phyloP scores from a whole-genome alignment of 2,329 filamentous ascomycete genomes.

The Coleophoma eucalyptorum region DNA sequence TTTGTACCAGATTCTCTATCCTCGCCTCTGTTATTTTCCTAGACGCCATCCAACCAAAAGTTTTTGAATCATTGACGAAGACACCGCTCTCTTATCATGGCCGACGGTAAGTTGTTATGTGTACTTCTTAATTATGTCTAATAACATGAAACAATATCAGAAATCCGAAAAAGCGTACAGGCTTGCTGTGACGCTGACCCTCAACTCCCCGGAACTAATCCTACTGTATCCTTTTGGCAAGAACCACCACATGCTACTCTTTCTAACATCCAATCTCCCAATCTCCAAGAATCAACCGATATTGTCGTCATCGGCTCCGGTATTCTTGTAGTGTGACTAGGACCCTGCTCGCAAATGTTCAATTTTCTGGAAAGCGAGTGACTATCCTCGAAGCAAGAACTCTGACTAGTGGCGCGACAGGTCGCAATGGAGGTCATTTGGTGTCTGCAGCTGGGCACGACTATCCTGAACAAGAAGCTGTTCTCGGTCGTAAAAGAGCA shows the following conservation, averaged over 20 bases:
- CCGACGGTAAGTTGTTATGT: too few species aligned
- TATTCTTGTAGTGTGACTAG: conserved; percentile 41
- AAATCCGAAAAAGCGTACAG: too few species aligned
- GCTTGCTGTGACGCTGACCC: conserved; percentile 30
- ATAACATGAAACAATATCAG: too few species aligned
- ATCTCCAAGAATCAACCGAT: conserved; percentile 37
- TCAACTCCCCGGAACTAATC: conserved; percentile 35
- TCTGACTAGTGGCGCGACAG: conserved; percentile 48
- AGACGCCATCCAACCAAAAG: too few species aligned
- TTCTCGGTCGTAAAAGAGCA: conserved; percentile 29
- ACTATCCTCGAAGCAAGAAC: conserved; percentile 46
- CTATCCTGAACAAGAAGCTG: conserved; percentile 31
- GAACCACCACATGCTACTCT: conserved; percentile 38
- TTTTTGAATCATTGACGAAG: too few species aligned
- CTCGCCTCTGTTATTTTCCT: too few species aligned
- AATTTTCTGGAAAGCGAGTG: conserved; percentile 22
- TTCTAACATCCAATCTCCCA: conserved; percentile 27
- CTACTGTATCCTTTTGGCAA: conserved; percentile 43
- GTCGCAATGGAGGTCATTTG: conserved; percentile 49
- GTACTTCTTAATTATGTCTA: too few species aligned
- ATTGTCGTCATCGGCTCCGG: conserved; percentile 52
- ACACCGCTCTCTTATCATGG: too few species aligned
- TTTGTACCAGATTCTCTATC: too few species aligned
- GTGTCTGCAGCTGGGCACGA: conserved; percentile 40
- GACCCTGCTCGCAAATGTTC: conserved; percentile 25